These are phyloP conservation scores for Cinnamomum chago DNA, from an alignment of 164 flowering plant species.

Conservation along the genomic window DNA sequence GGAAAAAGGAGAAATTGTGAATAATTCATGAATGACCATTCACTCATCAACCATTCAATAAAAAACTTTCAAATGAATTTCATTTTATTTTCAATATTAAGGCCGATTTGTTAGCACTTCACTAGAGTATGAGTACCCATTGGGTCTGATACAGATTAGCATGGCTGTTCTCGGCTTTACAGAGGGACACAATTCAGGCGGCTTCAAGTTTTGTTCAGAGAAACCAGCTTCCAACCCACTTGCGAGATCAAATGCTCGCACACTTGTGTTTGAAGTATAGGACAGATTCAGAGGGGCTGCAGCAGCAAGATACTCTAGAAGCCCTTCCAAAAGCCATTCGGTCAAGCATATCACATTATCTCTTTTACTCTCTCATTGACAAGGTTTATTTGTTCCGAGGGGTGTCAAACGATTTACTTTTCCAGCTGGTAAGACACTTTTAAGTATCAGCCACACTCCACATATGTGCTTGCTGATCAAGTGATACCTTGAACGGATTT, in stretches of 20 bases:
- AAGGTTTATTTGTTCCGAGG: conserved; percentile 79
- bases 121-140: not conserved
- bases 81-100: not conserved
- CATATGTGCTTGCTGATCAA: not conserved
- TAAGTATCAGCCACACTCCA: not conserved
- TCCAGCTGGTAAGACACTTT: conserved; percentile 65
- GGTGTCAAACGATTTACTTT: conserved; percentile 80
- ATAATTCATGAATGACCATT: not conserved
- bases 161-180: not conserved
- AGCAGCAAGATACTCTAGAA: conserved; percentile 86
- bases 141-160: not conserved
- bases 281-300: conserved; percentile 90
- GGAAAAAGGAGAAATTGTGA: not conserved
- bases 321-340: conserved; percentile 90
- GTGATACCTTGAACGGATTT: not conserved
- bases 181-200: conserved; percentile 94
- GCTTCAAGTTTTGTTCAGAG: conserved; percentile 86
- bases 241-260: conserved; percentile 95
- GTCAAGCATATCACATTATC: conserved; percentile 80
- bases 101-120: not conserved
- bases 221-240: conserved; percentile 61
- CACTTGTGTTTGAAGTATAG: conserved; percentile 87
- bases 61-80: not conserved
- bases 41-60: not conserved
- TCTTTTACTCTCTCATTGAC: conserved; percentile 71